Base-by-base conservation (phyloP, 2,329 filamentous ascomycete species). In the Alternaria atra region DNA sequence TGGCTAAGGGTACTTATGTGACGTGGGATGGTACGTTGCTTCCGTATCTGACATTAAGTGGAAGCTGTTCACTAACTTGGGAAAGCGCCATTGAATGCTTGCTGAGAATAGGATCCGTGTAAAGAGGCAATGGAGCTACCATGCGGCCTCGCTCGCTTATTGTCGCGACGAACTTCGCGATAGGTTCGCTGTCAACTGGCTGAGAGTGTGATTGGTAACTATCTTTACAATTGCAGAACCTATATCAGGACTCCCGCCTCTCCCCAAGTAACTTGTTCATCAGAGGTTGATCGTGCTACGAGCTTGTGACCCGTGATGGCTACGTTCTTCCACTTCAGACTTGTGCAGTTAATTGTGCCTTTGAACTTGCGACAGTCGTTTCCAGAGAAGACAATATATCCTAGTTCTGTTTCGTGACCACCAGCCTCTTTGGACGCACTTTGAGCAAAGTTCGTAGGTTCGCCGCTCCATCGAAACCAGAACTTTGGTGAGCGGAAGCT, bases 401-500 rank as follows among this genome's bases (percentile, higher is more conserved):
- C 70, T 13, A 69, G 15, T 2, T 67, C 70, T 4, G 56, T 61
- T n/a, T 60, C 61, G 27, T 25, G 23, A 5, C 25, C 37, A 30
- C 23, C 40, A 10, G 37, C 13, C 5, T 37, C 55, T 13, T 58
- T 42, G 34, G 52, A 25, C 2, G 30, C 9, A 10, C 30, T 40
- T 23, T 43, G 25, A 10, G 27, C 15, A 1, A 44, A 34, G 7
- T 40, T 39, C 3, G 25, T 20, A 27, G 23, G 32, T 10, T 32
- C n/a, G 42, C 69, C 69, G 46, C 61, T 70, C 69, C 69, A 73
- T n/a, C 60, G 59, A 8, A 73, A 57, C 70, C 70, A 73, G 47
- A 73, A 73, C 30, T 72, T 73, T 25, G 70, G 70, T 4, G 60
- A 52, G n/a, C 70, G 67, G 50, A 73, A 72, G 44, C 66, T 69